Evolutionary conservation across 176 grass and related monocot genomes (phyloP).

Genomic region (Bromus sterilis): DNA sequence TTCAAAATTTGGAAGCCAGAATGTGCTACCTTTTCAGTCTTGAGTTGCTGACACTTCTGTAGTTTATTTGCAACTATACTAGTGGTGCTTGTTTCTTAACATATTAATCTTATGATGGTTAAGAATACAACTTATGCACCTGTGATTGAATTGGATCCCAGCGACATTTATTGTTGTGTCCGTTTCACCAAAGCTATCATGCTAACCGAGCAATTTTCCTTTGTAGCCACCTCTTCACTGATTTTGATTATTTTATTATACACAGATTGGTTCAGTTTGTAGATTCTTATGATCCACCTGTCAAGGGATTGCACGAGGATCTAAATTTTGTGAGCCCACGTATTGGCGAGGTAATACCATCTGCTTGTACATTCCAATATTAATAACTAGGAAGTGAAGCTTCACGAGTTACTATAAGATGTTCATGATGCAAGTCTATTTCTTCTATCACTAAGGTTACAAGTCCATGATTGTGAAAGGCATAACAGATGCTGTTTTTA

Average conservation of each 20-base stretch:
- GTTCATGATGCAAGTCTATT: conserved; percentile 1
- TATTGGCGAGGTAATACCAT: conserved; percentile 79
- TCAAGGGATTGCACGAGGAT: conserved; percentile 96
- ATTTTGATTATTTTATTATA: conserved; percentile 16
- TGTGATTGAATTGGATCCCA: conserved; percentile 5
- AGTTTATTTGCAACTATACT: conserved; percentile 1
- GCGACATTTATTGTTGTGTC: background rate
- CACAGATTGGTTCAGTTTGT: conserved; percentile 92
- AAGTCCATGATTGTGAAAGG: background rate
- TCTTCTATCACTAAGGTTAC: background rate
- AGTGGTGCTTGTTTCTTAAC: background rate
- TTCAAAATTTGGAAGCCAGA: background rate
- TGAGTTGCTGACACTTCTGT: background rate
- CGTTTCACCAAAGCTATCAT: background rate
- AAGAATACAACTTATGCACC: background rate
- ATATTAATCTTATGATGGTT: background rate
- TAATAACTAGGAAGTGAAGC: conserved; percentile 9
- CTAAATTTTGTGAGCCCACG: conserved; percentile 98
- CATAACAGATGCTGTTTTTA: background rate
- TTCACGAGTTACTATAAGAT: background rate
- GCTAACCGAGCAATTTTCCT: background rate
- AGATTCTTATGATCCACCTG: conserved; percentile 90
- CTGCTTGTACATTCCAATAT: background rate
- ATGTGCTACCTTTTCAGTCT: background rate
- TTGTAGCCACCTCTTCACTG: background rate